These are phyloP conservation scores for Durusdinium trenchii DNA, from an alignment of 73 alveolate species.

Conservation along the genomic window DNA sequence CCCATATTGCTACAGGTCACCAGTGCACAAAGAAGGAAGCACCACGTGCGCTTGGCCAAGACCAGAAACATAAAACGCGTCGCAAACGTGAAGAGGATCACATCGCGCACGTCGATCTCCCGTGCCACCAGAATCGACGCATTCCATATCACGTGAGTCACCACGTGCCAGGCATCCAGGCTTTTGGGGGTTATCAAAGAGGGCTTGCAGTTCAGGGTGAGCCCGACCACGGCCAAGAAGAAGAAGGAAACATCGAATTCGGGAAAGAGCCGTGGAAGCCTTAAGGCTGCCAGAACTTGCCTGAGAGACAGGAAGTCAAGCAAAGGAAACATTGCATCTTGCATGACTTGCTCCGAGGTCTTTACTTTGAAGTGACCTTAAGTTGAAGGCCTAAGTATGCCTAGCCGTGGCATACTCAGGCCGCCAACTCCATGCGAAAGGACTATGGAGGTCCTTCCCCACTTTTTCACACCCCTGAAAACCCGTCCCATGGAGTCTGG, in stretches of 20 bases:
- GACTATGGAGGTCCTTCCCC: no score
- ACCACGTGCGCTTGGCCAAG: constrained; percentile 39
- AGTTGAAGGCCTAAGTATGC: not conserved
- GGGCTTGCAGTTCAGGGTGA: not conserved
- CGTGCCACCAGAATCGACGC: not conserved
- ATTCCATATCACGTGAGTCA: not conserved
- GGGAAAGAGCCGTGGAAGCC: not conserved
- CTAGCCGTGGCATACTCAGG: no score
- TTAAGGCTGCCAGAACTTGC: not conserved
- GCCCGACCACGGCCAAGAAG: not conserved
- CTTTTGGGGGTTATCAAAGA: not conserved
- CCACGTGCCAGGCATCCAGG: constrained; percentile 19
- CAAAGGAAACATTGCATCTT: not conserved
- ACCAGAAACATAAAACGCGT: not conserved
- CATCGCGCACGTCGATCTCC: not conserved
- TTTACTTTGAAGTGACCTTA: not conserved
- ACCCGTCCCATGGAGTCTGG: no score
- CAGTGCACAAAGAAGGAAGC: not conserved
- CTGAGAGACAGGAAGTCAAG: not conserved
- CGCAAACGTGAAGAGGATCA: not conserved
- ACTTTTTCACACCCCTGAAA: no score
- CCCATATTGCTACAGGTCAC: not conserved
- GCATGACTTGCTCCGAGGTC: not conserved
- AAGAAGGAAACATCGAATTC: not conserved
- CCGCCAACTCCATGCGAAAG: no score